These are phyloP conservation scores for Amesomyces nigricolor DNA, from an alignment of 2,329 filamentous ascomycete genomes.

Conservation along the genomic window DNA sequence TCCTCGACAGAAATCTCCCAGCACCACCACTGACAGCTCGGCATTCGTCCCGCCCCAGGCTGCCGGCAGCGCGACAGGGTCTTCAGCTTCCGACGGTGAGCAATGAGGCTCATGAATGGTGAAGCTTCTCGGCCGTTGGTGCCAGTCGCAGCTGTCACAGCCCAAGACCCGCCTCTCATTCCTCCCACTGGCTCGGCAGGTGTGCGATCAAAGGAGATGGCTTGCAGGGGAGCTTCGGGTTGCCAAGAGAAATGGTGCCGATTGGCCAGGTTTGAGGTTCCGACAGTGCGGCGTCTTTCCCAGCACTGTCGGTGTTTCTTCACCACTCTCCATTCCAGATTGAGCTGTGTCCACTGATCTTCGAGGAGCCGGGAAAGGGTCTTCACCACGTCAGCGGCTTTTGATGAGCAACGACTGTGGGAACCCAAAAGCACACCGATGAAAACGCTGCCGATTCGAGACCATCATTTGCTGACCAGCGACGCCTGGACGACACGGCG, in stretches of 20 bases:
- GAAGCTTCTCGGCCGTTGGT: not conserved
- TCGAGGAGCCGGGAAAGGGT: too few relatives aligned
- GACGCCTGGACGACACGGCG: not conserved
- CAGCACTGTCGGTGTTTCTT: too few relatives aligned
- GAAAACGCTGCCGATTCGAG: not conserved
- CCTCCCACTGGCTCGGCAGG: not conserved
- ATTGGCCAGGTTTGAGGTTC: not conserved
- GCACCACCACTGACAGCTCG: constrained; percentile 9
- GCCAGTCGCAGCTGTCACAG: not conserved
- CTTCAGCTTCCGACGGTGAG: not conserved
- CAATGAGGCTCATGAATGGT: not conserved
- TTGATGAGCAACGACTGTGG: too few relatives aligned
- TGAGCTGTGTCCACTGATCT: too few relatives aligned
- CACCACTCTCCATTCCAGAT: too few relatives aligned
- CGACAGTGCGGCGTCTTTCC: not conserved
- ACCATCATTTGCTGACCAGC: not conserved
- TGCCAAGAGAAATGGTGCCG: not conserved
- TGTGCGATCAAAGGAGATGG: not conserved
- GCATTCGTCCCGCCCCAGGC: not conserved
- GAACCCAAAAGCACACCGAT: not conserved
- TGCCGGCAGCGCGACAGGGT: not conserved
- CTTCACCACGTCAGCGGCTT: too few relatives aligned
- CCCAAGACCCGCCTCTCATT: not conserved
- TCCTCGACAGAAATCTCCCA: not conserved
- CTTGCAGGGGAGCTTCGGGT: not conserved